phyloP scores from a whole-genome alignment of 2,329 filamentous ascomycete species.

The Aspergillus hiratsukae region DNA sequence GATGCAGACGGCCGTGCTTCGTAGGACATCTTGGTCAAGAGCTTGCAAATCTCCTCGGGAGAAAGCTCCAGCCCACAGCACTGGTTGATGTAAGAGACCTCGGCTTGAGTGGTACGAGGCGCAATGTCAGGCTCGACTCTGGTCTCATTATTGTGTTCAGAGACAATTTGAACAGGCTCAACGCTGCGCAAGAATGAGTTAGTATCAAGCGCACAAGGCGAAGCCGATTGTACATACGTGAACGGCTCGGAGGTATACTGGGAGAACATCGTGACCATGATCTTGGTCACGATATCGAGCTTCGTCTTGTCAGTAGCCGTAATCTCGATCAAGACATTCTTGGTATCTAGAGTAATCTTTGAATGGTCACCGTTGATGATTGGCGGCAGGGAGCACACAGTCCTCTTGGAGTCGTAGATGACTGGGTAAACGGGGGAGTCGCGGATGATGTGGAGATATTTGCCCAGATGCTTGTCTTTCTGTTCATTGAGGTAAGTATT shows the following conservation, averaged over 20 bases:
- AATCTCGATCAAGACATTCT: conserved; percentile 94
- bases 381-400: conserved; percentile 87
- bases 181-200: conserved; percentile 45
- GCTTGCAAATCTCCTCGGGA: conserved; percentile 68
- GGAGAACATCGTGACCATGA: conserved; percentile 96
- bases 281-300: conserved; percentile 90
- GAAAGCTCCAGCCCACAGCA: conserved; percentile 80
- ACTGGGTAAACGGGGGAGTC: conserved; percentile 93
- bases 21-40: conserved; percentile 86
- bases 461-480: conserved; percentile 85
- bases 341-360: conserved; percentile 88
- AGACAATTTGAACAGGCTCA: conserved; percentile 88
- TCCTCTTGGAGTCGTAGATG: conserved; percentile 83
- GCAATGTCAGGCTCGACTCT: conserved; percentile 75
- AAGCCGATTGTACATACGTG: conserved; percentile 49
- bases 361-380: conserved; percentile 98
- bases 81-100: conserved; percentile 88
- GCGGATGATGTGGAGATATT: conserved; percentile 88
- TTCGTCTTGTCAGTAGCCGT: conserved; percentile 96
- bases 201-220: not conserved
- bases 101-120: conserved; percentile 72
- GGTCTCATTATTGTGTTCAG: conserved; percentile 81
- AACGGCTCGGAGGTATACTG: conserved; percentile 82
- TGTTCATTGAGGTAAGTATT: conserved; percentile 35
- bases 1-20: conserved; percentile 69